These are phyloP conservation scores for Fusarium liriodendri DNA, from an alignment of 2,329 filamentous ascomycete species.

Conservation along the genomic window DNA sequence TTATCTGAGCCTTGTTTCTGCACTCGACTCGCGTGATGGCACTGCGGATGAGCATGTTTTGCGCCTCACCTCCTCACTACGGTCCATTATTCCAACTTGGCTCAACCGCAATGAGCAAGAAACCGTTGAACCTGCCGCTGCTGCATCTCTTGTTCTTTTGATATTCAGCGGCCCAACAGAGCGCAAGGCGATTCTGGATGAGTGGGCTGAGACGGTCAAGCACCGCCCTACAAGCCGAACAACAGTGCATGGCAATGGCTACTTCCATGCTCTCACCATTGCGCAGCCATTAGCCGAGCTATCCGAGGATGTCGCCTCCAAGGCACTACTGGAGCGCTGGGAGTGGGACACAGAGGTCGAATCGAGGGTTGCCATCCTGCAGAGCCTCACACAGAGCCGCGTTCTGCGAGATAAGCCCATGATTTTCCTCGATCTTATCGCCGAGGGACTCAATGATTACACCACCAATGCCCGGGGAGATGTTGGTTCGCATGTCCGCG, in stretches of 20 bases:
- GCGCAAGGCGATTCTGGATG: slow-evolving; percentile 53
- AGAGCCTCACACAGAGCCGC: slow-evolving; percentile 62
- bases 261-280: slow-evolving; percentile 65
- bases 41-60: slow-evolving; percentile 11
- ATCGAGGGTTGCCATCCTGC: slow-evolving; percentile 65
- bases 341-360: slow-evolving; percentile 60
- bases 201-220: slow-evolving; percentile 60
- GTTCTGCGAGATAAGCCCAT: slow-evolving; percentile 55
- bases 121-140: slow-evolving; percentile 60
- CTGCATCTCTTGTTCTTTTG: slow-evolving; percentile 63
- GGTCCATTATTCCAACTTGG: slow-evolving; percentile 56
- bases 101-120: slow-evolving; percentile 63
- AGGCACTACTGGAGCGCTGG: slow-evolving; percentile 66
- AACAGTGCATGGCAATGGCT: slow-evolving; percentile 58
- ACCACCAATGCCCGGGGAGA: slow-evolving; percentile 91
- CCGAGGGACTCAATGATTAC: slow-evolving; percentile 83
- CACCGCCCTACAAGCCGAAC: slow-evolving; percentile 47
- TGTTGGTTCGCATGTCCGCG: slow-evolving; percentile 85
- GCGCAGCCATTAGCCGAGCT: slow-evolving; percentile 56
- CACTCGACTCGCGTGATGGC: slow-evolving; percentile 28
- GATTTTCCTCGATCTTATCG: slow-evolving; percentile 59
- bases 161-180: slow-evolving; percentile 54
- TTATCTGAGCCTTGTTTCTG: slow-evolving; percentile 38
- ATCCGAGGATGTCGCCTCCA: slow-evolving; percentile 50
- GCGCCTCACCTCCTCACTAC: slow-evolving; percentile 43